Evolutionary conservation across 805 yeast genomes (phyloP).

Genomic region (Candida andamanensis): DNA sequence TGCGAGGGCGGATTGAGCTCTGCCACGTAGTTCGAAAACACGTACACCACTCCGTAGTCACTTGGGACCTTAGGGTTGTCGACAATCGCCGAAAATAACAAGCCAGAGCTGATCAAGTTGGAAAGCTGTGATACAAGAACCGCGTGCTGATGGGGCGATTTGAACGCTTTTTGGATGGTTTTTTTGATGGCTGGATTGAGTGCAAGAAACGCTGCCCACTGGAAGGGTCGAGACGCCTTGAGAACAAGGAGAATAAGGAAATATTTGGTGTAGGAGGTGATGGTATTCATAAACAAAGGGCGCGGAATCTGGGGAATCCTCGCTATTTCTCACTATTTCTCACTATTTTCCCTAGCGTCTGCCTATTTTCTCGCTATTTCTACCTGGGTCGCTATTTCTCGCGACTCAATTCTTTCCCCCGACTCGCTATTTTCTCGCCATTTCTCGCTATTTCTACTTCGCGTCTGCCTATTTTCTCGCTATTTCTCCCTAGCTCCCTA

Average conservation of each 20-base stretch:
- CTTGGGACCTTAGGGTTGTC: conserved; percentile 26
- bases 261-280: no score
- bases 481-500: no score
- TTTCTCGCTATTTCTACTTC: no score
- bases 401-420: no score
- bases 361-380: no score
- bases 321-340: no score
- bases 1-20: conserved; percentile 31
- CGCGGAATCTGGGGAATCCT: no score
- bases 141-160: background rate
- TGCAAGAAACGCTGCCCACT: conserved; percentile 27
- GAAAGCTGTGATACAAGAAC: conserved; percentile 4
- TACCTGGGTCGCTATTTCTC: no score
- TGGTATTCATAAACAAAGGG: no score
- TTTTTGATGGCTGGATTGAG: conserved; percentile 26
- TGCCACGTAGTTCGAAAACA: conserved; percentile 26
- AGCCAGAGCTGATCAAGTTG: conserved; percentile 9
- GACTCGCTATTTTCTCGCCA: no score
- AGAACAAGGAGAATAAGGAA: conserved; percentile 20
- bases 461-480: no score
- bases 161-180: conserved; percentile 4
- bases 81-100: conserved; percentile 18
- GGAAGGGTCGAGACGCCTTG: conserved; percentile 19
- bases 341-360: no score
- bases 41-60: conserved; percentile 32